Base-by-base conservation (phyloP, 2,329 filamentous ascomycete genomes). In the Plectosphaerella cucumerina region DNA sequence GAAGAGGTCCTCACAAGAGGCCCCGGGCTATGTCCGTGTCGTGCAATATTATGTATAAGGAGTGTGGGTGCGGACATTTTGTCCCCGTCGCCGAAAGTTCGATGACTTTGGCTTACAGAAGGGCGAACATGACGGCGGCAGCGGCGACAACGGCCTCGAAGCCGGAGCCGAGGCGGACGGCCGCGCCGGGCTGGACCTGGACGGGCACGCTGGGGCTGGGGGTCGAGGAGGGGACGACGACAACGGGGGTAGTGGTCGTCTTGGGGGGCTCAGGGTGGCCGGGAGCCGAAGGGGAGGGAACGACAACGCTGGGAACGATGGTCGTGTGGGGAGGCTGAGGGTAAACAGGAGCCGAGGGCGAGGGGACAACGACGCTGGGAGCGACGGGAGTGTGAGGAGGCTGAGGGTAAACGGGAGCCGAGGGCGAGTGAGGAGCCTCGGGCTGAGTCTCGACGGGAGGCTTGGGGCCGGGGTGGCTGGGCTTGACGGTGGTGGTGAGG, bases 61-160 rank as follows among this genome's bases (percentile, higher is more conserved):
- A 42, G 17, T 18, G 39, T 18, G 35, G 14, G 39, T 42, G 5
- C 18, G 39, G 39, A 42, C 39, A 42, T 15, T 42, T 9, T 18
- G n/a, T n/a, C n/a, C 39, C n/a, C 18, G 39, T 20, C 17, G 18
- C 39, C 39, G 9, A 10, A 9, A 18, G 39, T 17, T 18, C 18
- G n/a, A 20, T 5, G 21, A 6, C n/a, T 6, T 4, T 8, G 14
- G 45, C 31, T 48, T 42, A 48, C 35, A 48, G 47, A n/a, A 48
- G 47, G 37, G 47, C 47, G 37, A 31, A 48, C 47, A 48, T 42
- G 47, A 48, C 23, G 3, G 35, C 47, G 6, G 47, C 47, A 12
- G 47, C 47, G 47, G 47, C 47, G 23, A 18, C 47, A 37, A 48
- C 20, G 47, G 23, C 35, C 47, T 48, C 47, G 22, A 48, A 14